These are phyloP conservation scores for Combretum micranthum DNA, from an alignment of 345 rosid species.

Conservation along the genomic window DNA sequence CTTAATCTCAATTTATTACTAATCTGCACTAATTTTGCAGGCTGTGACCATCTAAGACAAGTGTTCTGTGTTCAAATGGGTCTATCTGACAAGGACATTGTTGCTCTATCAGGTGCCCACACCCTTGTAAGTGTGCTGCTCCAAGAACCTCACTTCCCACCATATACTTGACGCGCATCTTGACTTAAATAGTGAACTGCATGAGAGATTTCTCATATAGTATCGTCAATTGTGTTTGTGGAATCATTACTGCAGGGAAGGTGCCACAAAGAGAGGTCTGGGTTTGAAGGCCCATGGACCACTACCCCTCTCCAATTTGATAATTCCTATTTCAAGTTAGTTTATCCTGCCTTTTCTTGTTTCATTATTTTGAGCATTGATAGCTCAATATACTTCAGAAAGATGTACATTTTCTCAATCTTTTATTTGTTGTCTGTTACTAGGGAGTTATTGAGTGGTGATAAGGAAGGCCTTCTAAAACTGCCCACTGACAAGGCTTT, in stretches of 20 bases:
- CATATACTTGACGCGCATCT: not conserved
- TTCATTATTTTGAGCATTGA: not conserved
- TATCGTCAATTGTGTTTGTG: not conserved
- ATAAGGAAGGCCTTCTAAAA: conserved; percentile 83
- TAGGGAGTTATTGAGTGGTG: conserved; percentile 84
- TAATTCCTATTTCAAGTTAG: conserved; percentile 85
- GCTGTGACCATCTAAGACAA: conserved; percentile 67
- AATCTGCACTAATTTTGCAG: conserved; percentile 19
- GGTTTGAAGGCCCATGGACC: conserved; percentile 97
- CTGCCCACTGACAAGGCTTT: conserved; percentile 82
- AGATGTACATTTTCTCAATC: too few species aligned
- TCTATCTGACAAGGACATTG: conserved; percentile 81
- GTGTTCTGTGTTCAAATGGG: conserved; percentile 78
- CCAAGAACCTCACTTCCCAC: not conserved
- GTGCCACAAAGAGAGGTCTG: conserved; percentile 95
- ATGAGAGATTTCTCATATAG: not conserved
- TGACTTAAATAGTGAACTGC: too few species aligned
- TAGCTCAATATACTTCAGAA: not conserved
- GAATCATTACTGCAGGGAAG: conserved; percentile 44
- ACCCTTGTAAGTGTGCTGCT: conserved; percentile 52
- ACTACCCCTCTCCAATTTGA: conserved; percentile 79
- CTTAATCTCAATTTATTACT: not conserved
- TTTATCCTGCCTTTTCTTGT: not conserved
- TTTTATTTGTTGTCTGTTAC: not conserved
- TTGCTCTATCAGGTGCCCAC: conserved; percentile 91